Conservation (phyloP, 345 rosid species). For the Gossypium herbaceum region DNA sequence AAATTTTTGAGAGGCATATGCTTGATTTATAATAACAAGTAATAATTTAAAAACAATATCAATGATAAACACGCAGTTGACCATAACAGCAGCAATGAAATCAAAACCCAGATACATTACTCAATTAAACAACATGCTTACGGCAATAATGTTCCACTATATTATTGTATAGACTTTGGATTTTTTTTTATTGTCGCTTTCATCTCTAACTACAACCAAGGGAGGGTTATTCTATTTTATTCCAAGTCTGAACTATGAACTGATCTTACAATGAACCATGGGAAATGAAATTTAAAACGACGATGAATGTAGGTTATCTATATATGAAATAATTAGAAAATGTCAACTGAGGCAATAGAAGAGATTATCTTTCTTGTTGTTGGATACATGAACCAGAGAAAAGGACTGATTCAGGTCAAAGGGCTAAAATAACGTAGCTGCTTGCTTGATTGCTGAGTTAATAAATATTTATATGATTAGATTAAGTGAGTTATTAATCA, state of each 20-base stretch:
- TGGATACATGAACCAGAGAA: not conserved
- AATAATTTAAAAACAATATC: not conserved
- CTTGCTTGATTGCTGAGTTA: not conserved
- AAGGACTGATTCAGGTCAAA: not conserved
- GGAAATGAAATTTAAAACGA: too few relatives aligned
- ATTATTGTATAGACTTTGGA: not conserved
- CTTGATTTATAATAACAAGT: not conserved
- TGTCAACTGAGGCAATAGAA: not conserved
- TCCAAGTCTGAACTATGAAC: not conserved
- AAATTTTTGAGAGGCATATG: too few relatives aligned
- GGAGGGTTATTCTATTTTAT: not conserved
- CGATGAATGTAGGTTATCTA: too few relatives aligned
- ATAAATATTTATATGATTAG: not conserved
- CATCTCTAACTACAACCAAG: not conserved
- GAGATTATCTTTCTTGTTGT: not conserved
- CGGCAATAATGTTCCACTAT: not conserved
- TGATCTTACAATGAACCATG: not conserved
- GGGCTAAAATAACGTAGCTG: not conserved
- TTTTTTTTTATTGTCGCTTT: not conserved
- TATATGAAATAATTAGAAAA: not conserved
- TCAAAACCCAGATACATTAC: too few relatives aligned
- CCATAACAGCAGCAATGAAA: not conserved
- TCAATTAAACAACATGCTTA: not conserved
- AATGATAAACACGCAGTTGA: slow-evolving; percentile 1
- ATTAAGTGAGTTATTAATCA: not conserved